Base-by-base conservation (phyloP, 192 early-diverging fungal species). In the Geosiphon pyriformis region DNA sequence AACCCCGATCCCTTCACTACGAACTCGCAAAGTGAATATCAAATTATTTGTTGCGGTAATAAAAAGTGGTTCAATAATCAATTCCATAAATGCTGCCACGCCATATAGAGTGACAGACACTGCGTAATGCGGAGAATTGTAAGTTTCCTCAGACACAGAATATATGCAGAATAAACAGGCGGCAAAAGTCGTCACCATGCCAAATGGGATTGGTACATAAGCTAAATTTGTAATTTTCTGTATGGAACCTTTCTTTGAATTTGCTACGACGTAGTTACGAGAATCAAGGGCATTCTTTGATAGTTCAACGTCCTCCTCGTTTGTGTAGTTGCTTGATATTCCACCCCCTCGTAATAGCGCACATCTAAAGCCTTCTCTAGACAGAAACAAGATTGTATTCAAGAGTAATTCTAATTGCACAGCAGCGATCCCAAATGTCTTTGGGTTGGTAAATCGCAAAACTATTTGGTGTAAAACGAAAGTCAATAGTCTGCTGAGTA, bases 351-450 rank as follows among this genome's bases (percentile, higher is more conserved):
- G 83, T 54, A 93, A 70, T 7, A 92, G 73, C 0, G 87, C 90
- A 71, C 78, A 85, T 31, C 91, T 80, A 49, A 90, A 84, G 31
- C 86, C 87, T 64, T 92, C 90, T 27, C 96, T 77, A 1, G 93
- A 94, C 12, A 99, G 76, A 78, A 99, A 97, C 35, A 97, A 73
- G 23, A 97, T 87, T 0, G 94, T 94, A n/a, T 91, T 85, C 8
- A 90, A 80, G 17, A 95, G 71, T 15, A 98, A 81, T 75, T 98
- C 94, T 29, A 96, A 76, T 35, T 89, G 78, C 11, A 93, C 88
- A 1, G 87, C 85, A 0, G 91, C 92, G 7, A 94, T 81, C 0
- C 95, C 94, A 48, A 96, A 83, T 10, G 89, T 87, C 26, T 83
- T 72, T 12, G 87, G 81, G 10, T 87, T 80, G 8, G 90, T 85